Evolutionary conservation across 2,329 filamentous ascomycete genomes (phyloP).

Genomic region (Dactylellina haptotyla): DNA sequence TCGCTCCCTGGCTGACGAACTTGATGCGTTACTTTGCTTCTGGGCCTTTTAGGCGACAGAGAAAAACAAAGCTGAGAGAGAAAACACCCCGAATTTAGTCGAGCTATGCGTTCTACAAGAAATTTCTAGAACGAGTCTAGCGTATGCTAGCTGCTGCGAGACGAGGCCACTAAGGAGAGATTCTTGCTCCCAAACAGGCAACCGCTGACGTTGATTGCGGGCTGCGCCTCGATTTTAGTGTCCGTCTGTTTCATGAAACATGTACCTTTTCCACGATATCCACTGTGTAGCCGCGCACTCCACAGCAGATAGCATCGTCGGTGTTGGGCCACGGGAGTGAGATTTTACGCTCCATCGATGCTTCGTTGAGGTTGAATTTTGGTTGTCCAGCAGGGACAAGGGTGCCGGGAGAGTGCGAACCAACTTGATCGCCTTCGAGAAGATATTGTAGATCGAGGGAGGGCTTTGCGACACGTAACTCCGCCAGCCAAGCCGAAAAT

Average conservation of each 20-base stretch:
- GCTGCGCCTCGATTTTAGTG: constrained; percentile 38
- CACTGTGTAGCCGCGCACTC: too few relatives aligned
- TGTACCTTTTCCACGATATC: not conserved
- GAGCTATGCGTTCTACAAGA: constrained; percentile 6
- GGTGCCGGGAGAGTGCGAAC: not conserved
- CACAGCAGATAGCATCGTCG: too few relatives aligned
- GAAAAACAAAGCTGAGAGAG: too few relatives aligned
- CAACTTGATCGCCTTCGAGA: not conserved
- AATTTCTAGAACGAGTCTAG: constrained; percentile 24
- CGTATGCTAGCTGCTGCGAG: not conserved
- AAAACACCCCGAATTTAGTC: not conserved
- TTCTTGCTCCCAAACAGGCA: constrained; percentile 13
- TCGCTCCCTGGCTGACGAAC: constrained; percentile 10
- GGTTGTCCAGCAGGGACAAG: not conserved
- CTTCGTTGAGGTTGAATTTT: not conserved
- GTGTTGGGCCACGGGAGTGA: too few relatives aligned
- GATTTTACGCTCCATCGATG: too few relatives aligned
- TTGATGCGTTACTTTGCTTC: constrained; percentile 2
- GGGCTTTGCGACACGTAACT: not conserved
- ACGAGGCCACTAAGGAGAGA: not conserved
- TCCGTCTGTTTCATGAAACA: constrained; percentile 18
- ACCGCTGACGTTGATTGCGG: constrained; percentile 18
- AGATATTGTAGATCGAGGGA: not conserved
- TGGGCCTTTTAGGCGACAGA: constrained; percentile 2
- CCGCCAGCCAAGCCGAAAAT: too few relatives aligned